Base-by-base conservation (phyloP, 106 monocot genomes). In the Dendrobium chrysotoxum region DNA sequence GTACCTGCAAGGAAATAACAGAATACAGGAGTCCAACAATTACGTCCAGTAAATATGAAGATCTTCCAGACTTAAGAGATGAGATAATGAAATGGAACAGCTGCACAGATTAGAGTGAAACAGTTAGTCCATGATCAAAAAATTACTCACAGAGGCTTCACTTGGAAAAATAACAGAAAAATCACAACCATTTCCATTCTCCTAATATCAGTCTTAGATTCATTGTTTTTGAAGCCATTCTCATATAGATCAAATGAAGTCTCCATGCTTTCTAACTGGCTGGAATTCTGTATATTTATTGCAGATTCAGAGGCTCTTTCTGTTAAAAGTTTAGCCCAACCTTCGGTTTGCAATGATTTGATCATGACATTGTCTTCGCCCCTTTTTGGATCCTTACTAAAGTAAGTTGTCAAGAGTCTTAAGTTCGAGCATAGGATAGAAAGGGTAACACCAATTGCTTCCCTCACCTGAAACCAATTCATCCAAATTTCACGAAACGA, bases 31-130 rank as follows among this genome's bases (percentile, higher is more conserved):
- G 84, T 30, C 83, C 84, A 80, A 95, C 89, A 84, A 99, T 78
- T 26, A 91, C 80, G 82, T 95, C 99, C 84, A 99, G 81, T 79
- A 99, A 84, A 83, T 81, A 83, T 76, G 93, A 95, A 74, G 93
- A 95, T 87, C 99, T 91, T 81, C 93, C 99, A 83, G 99, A 99
- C 75, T 90, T 93, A 75, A 95, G 81, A 66, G 99, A 89, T 75
- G 99, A 92, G 30, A 99, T 88, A 26, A 91, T 75, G 61, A 95
- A 93, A 88, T 99, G 93, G 73, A 99, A 88, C 73, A 93, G 87
- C 99, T 99, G 90, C 85, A 85, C 41, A 47, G 44, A 77, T 38
- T 58, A 45, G n/a, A 82, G n/a, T 28, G 16, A 55, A 40, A 72
- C 11, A 79, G 68, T 31, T 31, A 75, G 55, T 46, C 10, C 64